Evolutionary conservation across 306 rosid genomes (phyloP).

Genomic region (Lathyrus oleraceus): DNA sequence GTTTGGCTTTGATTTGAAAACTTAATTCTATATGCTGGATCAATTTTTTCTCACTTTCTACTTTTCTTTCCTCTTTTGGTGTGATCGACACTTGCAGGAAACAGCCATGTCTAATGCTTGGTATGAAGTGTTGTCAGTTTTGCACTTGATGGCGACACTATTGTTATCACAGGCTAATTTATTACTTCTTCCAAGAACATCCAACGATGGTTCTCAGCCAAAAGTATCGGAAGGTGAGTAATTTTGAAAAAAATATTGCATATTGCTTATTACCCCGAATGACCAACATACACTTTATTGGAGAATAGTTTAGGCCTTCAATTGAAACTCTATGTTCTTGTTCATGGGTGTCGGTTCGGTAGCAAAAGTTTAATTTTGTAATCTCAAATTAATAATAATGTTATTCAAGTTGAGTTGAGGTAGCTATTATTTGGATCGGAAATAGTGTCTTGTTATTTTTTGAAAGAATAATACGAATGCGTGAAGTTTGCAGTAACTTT

Average conservation of each 20-base stretch:
- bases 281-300: conserved; percentile 15
- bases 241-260: background rate
- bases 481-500: background rate
- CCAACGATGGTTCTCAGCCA: conserved; percentile 77
- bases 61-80: background rate
- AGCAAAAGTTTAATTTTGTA: no score
- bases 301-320: conserved; percentile 17
- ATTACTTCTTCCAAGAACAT: conserved; percentile 87
- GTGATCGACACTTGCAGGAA: conserved; percentile 60
- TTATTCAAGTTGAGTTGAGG: background rate
- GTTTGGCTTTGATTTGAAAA: conserved; percentile 2
- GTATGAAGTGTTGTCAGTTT: conserved; percentile 93
- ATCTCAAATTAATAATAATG: background rate
- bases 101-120: conserved; percentile 78
- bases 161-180: conserved; percentile 81
- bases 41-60: background rate
- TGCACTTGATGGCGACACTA: conserved; percentile 89
- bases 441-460: conserved; percentile 14
- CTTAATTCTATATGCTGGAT: conserved; percentile 25
- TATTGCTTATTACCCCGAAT: conserved; percentile 10
- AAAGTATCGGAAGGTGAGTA: conserved; percentile 83
- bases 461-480: background rate
- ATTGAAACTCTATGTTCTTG: background rate
- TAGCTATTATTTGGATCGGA: conserved; percentile 7
- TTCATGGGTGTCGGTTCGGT: no score